Conservation (phyloP, 306 rosid species). For the Mimosa bimucronata region DNA sequence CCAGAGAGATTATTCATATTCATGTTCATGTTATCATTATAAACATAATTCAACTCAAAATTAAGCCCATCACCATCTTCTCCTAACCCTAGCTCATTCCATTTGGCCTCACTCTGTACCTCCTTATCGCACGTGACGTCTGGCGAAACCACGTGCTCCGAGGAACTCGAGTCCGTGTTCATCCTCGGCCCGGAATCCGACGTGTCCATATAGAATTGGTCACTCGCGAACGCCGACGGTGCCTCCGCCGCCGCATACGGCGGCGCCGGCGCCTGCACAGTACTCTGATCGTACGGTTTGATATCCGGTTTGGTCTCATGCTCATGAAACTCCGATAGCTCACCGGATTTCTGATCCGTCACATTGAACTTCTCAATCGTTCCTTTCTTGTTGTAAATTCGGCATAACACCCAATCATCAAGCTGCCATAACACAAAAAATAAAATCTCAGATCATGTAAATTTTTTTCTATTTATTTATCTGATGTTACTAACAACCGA, state of each 20-base stretch:
- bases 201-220: constrained; percentile 55
- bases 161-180: constrained; percentile 69
- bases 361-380: constrained; percentile 55
- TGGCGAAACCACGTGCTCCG: constrained; percentile 81
- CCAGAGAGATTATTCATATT: constrained; percentile 22
- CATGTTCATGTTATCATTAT: background rate
- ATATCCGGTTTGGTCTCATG: constrained; percentile 70
- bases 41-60: constrained; percentile 56
- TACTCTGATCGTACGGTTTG: background rate
- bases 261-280: background rate
- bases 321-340: constrained; percentile 50
- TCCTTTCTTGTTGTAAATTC: constrained; percentile 94
- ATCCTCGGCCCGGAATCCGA: constrained; percentile 69
- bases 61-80: constrained; percentile 44
- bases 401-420: constrained; percentile 94
- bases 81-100: constrained; percentile 51
- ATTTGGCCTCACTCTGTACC: constrained; percentile 72
- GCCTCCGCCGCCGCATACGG: background rate
- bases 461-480: too few relatives aligned
- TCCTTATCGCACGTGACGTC: constrained; percentile 73
- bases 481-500: too few relatives aligned
- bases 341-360: constrained; percentile 29
- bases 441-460: background rate
- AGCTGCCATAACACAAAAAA: constrained; percentile 55
- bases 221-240: background rate